Conservation (phyloP, 495 filamentous ascomycete species). For the Aspergillus baeticus region DNA sequence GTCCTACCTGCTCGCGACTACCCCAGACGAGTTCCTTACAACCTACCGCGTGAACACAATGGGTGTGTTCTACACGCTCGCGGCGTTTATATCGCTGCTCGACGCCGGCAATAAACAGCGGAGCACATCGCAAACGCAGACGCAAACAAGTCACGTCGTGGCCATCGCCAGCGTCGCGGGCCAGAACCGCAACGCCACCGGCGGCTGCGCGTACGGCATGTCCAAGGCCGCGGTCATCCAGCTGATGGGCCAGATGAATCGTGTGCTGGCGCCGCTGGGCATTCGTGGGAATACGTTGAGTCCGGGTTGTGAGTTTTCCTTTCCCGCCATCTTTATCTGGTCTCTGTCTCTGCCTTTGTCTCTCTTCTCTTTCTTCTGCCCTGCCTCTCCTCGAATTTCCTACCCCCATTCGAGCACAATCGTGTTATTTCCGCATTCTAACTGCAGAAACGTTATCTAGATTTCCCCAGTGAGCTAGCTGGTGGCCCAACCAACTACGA, state of each 20-base stretch:
- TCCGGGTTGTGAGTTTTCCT: conserved; percentile 57
- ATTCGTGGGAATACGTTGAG: conserved; percentile 63
- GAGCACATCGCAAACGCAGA: too few species aligned
- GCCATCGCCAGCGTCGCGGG: conserved; percentile 56
- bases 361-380: too few species aligned
- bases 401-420: too few species aligned
- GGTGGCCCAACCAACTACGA: too few species aligned
- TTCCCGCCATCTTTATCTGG: too few species aligned
- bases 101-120: conserved; percentile 59
- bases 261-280: conserved; percentile 49
- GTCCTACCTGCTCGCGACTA: neutral
- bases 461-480: too few species aligned
- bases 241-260: conserved; percentile 58
- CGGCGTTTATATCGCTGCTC: conserved; percentile 63
- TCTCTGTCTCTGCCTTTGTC: too few species aligned
- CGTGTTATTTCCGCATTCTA: too few species aligned
- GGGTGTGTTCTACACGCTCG: conserved; percentile 57
- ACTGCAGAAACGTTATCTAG: too few species aligned
- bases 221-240: conserved; percentile 66
- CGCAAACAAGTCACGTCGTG: conserved; percentile 38
- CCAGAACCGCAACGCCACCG: conserved; percentile 51
- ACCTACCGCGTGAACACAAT: conserved; percentile 59
- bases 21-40: conserved; percentile 48
- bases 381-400: too few species aligned
- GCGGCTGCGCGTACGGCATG: conserved; percentile 58